Conservation (phyloP, 2,329 filamentous ascomycete species). For the Nigrospora osmanthi region DNA sequence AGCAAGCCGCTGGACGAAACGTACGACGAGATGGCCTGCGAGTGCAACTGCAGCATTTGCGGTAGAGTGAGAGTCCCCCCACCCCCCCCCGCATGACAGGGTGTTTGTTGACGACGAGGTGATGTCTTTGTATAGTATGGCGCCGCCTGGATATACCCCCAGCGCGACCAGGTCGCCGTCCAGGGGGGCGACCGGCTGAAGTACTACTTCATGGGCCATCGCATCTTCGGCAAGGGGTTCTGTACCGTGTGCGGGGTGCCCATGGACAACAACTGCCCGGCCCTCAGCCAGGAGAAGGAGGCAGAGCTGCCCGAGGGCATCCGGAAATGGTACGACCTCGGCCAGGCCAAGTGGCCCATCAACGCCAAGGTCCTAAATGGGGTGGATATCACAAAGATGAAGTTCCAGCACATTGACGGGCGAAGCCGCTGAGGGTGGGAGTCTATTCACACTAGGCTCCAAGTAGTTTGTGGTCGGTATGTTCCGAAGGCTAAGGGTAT, state of each 20-base stretch:
- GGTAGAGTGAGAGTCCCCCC: conserved; percentile 23
- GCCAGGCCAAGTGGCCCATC: conserved; percentile 16
- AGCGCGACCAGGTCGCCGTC: conserved; percentile 28
- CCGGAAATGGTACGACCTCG: conserved; percentile 8
- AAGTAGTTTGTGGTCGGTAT: no score
- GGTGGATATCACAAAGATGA: conserved; percentile 24
- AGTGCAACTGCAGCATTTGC: conserved; percentile 47
- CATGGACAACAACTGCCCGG: conserved; percentile 23
- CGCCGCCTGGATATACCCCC: conserved; percentile 36
- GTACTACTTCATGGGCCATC: conserved; percentile 26
- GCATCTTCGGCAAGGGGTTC: conserved; percentile 31
- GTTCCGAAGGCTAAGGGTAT: no score
- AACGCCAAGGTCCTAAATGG: conserved; percentile 30
- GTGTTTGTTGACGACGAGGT: neutral
- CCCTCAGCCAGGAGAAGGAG: conserved; percentile 25
- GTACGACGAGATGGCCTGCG: conserved; percentile 18
- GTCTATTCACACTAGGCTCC: no score
- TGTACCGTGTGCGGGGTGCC: conserved; percentile 40
- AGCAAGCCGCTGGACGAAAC: conserved; percentile 32
- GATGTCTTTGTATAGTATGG: conserved; percentile 24
- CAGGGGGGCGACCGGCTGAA: conserved; percentile 29
- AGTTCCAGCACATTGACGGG: conserved; percentile 11
- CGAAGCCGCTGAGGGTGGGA: neutral
- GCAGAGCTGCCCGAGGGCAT: conserved; percentile 20
- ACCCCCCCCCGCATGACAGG: neutral